Evolutionary conservation across 2,329 filamentous ascomycete species (phyloP), one percentile per base, ranked within the genome.

Genomic region (Alternaria alternata): DNA sequence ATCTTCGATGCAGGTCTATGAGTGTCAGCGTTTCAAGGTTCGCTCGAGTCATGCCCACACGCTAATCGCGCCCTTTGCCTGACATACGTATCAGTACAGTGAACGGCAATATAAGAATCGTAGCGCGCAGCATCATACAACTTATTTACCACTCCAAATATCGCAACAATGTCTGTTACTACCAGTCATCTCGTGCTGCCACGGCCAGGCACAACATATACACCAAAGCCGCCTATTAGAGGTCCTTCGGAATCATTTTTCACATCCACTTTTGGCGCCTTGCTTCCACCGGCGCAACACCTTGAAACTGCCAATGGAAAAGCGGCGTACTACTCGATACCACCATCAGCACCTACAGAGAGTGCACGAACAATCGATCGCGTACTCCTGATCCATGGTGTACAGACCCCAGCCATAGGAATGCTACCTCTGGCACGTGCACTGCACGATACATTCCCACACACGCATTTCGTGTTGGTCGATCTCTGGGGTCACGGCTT

Each of bases 401-500:
- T 85, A 0, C 81, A 85, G 54, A 86, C 84, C 0, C 80, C 82
- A 7, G 81, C 84, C 2, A 67, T 86, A 4, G 83, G 84, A 22
- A 68, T 86, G 53, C 69, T 79, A 0, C 83, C 83, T 0, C 74
- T 86, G 2, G 75, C 78, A 0, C 70, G 62, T 6, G 63, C 67
- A 0, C 73, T 87, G 1, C 72, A 75, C 1, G 36, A 69, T 0
- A 64, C 63, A 0, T 81, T 79, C 46, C 79, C 82, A 0, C 26
- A 64, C 0, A 69, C 82, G 0, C 75, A 82, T 11, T 74, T 81
- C 32, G 80, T 83, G 0, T 71, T 85, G 1, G 18, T 84, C 14
- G 85, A 87, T 56, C 78, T 82, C 11, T 86, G 83, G 83, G 85
- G 85, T 30, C 85, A 87, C 51, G 84, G 84, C 0, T 70, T 87